Base-by-base conservation (phyloP, 2,329 filamentous ascomycete genomes). In the Mycogone perniciosa region DNA sequence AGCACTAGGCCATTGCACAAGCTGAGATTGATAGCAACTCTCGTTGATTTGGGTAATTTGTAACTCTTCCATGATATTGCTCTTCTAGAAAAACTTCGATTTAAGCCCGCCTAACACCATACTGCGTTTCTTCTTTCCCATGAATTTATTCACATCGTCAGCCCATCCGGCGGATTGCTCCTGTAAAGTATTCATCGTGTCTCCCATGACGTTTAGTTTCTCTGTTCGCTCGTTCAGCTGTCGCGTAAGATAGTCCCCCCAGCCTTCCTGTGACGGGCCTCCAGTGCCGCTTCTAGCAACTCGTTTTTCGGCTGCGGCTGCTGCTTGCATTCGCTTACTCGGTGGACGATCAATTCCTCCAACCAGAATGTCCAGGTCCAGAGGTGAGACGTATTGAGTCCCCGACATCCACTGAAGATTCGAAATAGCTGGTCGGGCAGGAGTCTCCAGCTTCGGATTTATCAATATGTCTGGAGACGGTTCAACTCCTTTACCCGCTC, bases 381-480 rank as follows among this genome's bases (percentile, higher is more conserved):
- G 77, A 0, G 89, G 86, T 1, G 89, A 89, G 42, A 99, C 80
- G 60, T 95, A 87, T 67, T 96, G 92, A 1, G 92, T 97, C 4
- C 93, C 93, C 0, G 90, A 87, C 47, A 99, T 89, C 93, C 93
- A 99, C 69, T 97, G 90, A 35, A 99, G 70, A 61, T 95, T 96
- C 20, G 88, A 95, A 54, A 99, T 99, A 0, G 90, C 96, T 1
- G 93, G 93, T 2, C 93, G 82, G 9, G 89, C 78, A 2, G 91
- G 92, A 26, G 87, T 78, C 11, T 79, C 64, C 1, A 88, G 79
- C 52, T 87, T 76, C 0, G 88, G 84, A 64, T 97, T 96, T 67
- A 88, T 81, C 3, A 99, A 75, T 6, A 76, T 81, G 64, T 96
- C 91, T n/a, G 81, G 70, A 1, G 73, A 75, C 47, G 77, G 82